These are phyloP conservation scores for Thelephora terrestris DNA, from an alignment of 1,284 basidiomycete species.

Conservation along the genomic window DNA sequence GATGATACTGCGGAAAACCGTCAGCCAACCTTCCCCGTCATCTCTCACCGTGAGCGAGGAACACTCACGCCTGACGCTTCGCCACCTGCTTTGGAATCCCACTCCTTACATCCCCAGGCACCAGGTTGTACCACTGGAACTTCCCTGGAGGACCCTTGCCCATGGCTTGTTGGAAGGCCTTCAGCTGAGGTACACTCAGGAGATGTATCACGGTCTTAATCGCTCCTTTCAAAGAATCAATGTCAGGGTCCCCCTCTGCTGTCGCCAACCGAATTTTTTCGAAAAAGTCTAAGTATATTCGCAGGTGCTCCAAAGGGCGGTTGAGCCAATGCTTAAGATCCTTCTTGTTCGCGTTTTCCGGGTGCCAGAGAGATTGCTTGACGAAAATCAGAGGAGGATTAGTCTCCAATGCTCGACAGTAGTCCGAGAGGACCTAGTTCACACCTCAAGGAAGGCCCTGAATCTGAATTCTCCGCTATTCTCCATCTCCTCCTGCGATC, in stretches of 20 bases:
- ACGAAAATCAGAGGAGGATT: background rate
- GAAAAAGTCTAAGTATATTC: constrained; percentile 81
- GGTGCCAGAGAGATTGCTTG: constrained; percentile 48
- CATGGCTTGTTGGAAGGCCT: constrained; percentile 82
- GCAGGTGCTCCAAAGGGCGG: constrained; percentile 80
- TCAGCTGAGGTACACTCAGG: constrained; percentile 66
- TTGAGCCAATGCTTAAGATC: constrained; percentile 85
- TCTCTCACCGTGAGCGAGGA: constrained; percentile 1
- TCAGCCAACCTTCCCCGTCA: background rate
- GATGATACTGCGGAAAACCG: constrained; percentile 61
- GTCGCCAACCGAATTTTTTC: constrained; percentile 83
- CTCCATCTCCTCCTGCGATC: constrained; percentile 78
- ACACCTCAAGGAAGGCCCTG: constrained; percentile 85
- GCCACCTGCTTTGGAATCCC: constrained; percentile 59
- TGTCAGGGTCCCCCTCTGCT: constrained; percentile 66
- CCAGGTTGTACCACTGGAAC: constrained; percentile 84
- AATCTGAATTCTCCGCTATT: constrained; percentile 77
- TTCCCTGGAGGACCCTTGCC: constrained; percentile 63
- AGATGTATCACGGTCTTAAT: constrained; percentile 70
- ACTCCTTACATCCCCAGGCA: constrained; percentile 56
- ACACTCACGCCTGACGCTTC: constrained; percentile 76
- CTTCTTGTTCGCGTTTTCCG: constrained; percentile 59
- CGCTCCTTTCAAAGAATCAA: constrained; percentile 67
- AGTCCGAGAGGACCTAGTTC: constrained; percentile 10
- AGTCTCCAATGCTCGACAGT: background rate